Conservation (phyloP, 1,139 yeast genomes). For the Sugiyamaella grinbergsii region DNA sequence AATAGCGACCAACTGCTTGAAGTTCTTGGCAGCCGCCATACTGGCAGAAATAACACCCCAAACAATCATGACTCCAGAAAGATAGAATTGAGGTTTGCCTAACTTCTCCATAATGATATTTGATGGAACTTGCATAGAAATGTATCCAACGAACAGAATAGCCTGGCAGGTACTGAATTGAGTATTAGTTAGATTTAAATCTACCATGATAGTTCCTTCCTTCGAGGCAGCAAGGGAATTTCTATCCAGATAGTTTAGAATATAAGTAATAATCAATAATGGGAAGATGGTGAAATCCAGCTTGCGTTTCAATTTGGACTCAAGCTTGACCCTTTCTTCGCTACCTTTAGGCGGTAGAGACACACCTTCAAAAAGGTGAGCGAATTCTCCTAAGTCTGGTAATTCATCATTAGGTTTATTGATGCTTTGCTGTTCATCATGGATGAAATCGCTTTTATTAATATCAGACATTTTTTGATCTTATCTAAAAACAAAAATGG, state of each 20-base stretch:
- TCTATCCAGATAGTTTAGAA: slow-evolving; percentile 62
- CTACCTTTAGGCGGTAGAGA: slow-evolving; percentile 25
- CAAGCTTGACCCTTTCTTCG: slow-evolving; percentile 23
- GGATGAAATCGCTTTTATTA: slow-evolving; percentile 5
- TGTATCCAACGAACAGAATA: slow-evolving; percentile 62
- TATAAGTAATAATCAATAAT: slow-evolving; percentile 56
- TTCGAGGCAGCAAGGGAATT: slow-evolving; percentile 64
- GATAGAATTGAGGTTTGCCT: slow-evolving; percentile 55
- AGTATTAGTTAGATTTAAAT: slow-evolving; percentile 51
- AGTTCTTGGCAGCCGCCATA: slow-evolving; percentile 51
- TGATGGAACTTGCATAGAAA: slow-evolving; percentile 61
- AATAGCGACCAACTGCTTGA: slow-evolving; percentile 46
- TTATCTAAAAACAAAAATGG: background rate
- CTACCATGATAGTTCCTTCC: slow-evolving; percentile 58
- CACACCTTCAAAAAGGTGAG: slow-evolving; percentile 26
- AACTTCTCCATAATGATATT: slow-evolving; percentile 50
- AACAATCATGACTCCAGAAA: slow-evolving; percentile 52
- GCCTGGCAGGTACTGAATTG: slow-evolving; percentile 60
- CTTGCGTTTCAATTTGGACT: slow-evolving; percentile 37
- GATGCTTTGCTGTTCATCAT: slow-evolving; percentile 13
- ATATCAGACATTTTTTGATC: slow-evolving; percentile 7
- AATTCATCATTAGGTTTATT: slow-evolving; percentile 11
- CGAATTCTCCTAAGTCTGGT: slow-evolving; percentile 25
- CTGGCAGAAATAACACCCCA: slow-evolving; percentile 64
- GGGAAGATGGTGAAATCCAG: slow-evolving; percentile 59